Evolutionary conservation across 2,329 filamentous ascomycete species (phyloP), one percentile per base, ranked within the genome.

Genomic region (Chaetothyriales sp.): DNA sequence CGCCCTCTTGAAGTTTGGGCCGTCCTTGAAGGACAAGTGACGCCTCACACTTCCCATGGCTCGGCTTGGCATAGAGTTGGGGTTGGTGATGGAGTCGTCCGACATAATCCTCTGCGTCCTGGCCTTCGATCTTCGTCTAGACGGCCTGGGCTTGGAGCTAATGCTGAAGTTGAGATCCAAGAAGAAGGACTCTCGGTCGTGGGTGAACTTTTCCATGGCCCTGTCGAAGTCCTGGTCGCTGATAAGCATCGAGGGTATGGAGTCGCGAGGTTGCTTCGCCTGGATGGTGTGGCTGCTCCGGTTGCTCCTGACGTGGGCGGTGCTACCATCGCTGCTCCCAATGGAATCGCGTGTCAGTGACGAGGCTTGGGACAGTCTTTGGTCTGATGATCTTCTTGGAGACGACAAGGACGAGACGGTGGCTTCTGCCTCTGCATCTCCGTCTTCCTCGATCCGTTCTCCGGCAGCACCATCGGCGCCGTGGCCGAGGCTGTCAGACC

Each of bases 1-100:
- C 63, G 92, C 86, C 67, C 89, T 83, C 73, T 90, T 90, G 73
- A 87, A 78, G 70, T 89, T 97, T 69, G 85, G 95, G 86, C 97
- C 94, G 63, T 95, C 92, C 61, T 83, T 80, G 67, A 90, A 88
- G 62, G 90, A 95, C 69, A 98, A 85, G 63, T 92, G 87, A 67
- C 92, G 82, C 57, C 90, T 81, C 62, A 98, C 85, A 70, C 89
- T 95, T 45, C 90, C 90, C 56, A 81, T 86, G 66, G 81, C 76
- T 13, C 74, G 76, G 62, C 76, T 75, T 47, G 80, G 64, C 25
- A 75, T 56, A 4, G 20, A 22, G 29, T 47, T 47, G 49, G 65
- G 65, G n/a, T 59, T 72, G 57, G 70, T 68, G 15, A 67, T 66
- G 37, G 71, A 73, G 57, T 94, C 89, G 44, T 89, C 85, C 28